phyloP scores from a whole-genome alignment of 345 rosid species.

The Kernera saxatilis region DNA sequence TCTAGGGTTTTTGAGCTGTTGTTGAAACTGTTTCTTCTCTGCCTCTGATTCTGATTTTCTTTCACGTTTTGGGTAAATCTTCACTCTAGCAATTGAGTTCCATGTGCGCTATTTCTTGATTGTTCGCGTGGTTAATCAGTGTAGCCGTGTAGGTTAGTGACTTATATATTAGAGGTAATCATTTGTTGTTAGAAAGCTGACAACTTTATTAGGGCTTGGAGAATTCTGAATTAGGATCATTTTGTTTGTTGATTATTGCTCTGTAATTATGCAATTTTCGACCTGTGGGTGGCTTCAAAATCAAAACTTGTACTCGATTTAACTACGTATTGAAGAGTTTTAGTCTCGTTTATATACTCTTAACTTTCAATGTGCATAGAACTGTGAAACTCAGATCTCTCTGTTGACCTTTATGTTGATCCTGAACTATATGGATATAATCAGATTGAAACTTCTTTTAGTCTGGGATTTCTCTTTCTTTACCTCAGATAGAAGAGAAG shows the following conservation, averaged over 20 bases:
- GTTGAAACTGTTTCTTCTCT: constrained; percentile 3
- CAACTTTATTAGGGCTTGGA: background rate
- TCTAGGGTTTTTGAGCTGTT: background rate
- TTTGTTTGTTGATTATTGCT: background rate
- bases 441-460: background rate
- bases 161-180: background rate
- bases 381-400: background rate
- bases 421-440: background rate
- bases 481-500: background rate
- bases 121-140: background rate
- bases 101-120: background rate
- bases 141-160: background rate
- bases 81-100: background rate
- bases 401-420: background rate
- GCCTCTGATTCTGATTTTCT: background rate
- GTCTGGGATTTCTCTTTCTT: background rate
- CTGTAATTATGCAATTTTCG: background rate
- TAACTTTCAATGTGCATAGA: background rate
- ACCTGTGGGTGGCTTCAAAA: background rate
- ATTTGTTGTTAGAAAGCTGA: background rate
- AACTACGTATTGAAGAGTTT: background rate
- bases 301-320: background rate
- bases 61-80: background rate
- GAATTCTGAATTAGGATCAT: background rate
- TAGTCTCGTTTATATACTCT: background rate